Evolutionary conservation across 306 rosid species (phyloP), one percentile per base, ranked within the genome.

Genomic region (Quercus berberidifolia): DNA sequence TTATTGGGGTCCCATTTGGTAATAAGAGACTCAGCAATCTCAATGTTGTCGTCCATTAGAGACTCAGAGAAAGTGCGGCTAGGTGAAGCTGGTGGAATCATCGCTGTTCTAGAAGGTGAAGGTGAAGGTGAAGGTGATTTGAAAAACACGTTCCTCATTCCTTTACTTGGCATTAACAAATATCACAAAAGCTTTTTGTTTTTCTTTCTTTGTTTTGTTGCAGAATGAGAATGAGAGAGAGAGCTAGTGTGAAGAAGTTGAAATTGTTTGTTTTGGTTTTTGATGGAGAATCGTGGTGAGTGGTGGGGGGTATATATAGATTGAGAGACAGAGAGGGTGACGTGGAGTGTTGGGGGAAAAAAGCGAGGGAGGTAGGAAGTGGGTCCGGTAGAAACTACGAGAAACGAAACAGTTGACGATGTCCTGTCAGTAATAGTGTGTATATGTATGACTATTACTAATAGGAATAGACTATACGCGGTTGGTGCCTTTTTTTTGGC

Each of bases 31-130:
- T 83, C 89, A 23, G 97, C 99, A 19, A 43, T 69, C 23, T 91
- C 88, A 4, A 95, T 76, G 77, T 87, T 90, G 71, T 91, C 91
- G 0, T 92, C 94, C 80, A 91, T 84, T 1, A 94, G 5, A 1
- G 95, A 82, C 31, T 86, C 82, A 55, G 82, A 86, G 69, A 91
- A 79, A 28, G 83, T 82, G 9, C 31, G 85, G 31, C 4, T 78
- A 13, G 88, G 87, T 1, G 86, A 75, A 5, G 85, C 30, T 38
- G 85, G 71, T 4, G 85, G 78, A 0, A 52, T 21, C 25, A 55
- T 59, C 4, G 69, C 11, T 7, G 46, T 55, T 1, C 54, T 46
- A 3, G 84, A 72, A 1, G 89, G 82, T 64, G 93, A 84, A 21
- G 69, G 71, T 7, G 82, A 70, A 19, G 23, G 82, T 7, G 82